A percentile compares a stretch with the other conserved stretches of the same genome.
These are phyloP conservation scores for Trametes meyenii DNA, from an alignment of 768 basidiomycete species.

Conservation along the genomic window DNA sequence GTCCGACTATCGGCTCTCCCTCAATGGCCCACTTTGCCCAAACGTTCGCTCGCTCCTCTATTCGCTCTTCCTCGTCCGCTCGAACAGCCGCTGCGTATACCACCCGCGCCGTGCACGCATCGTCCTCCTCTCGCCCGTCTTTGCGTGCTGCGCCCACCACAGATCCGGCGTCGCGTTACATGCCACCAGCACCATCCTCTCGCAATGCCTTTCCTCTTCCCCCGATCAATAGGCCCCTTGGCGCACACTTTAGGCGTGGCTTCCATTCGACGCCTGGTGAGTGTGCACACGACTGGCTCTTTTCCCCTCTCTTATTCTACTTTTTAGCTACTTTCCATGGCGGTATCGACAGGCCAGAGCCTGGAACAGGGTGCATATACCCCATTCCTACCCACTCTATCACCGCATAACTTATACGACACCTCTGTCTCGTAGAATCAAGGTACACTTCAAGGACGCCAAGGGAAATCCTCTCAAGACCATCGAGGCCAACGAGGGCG, in stretches of 20 bases:
- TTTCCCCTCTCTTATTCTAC: background rate
- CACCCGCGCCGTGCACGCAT: background rate
- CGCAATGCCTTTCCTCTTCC: background rate
- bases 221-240: background rate
- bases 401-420: background rate
- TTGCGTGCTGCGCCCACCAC: background rate
- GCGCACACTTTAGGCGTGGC: background rate
- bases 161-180: too few relatives aligned
- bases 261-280: conserved; percentile 12
- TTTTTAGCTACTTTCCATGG: conserved; percentile 45
- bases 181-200: background rate
- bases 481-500: conserved; percentile 91
- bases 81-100: background rate
- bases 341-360: conserved; percentile 58
- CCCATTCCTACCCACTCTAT: background rate
- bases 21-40: conserved; percentile 10
- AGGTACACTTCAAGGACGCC: conserved; percentile 86
- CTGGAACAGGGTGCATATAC: conserved; percentile 65
- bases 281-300: background rate
- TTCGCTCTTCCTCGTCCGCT: background rate
- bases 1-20: too few relatives aligned
- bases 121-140: background rate
- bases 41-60: background rate
- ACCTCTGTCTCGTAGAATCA: conserved; percentile 58
- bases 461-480: conserved; percentile 85